Percentiles rank a stretch among this genome's conserved stretches.
phyloP scores from a whole-genome alignment of 352 stramenopile species.

The Phytophthora sp. region DNA sequence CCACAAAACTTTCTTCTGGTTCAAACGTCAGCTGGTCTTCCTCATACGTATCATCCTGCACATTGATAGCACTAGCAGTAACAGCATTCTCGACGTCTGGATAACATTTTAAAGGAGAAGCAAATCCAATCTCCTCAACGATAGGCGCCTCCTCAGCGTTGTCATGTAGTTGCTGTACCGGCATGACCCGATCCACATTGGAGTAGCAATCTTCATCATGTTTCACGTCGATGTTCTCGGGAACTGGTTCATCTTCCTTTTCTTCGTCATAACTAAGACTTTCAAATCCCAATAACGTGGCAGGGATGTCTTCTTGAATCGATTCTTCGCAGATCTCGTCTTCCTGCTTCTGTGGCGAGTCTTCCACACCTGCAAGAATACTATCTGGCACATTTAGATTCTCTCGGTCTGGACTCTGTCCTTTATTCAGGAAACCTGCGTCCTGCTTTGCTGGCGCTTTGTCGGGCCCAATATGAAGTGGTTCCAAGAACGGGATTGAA shows the following conservation, averaged over 20 bases:
- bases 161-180: neutral
- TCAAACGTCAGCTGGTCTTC: conserved; percentile 29
- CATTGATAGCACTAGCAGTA: neutral
- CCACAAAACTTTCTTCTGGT: conserved; percentile 18
- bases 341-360: conserved; percentile 20
- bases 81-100: no score
- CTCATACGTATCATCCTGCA: conserved; percentile 26
- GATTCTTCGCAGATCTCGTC: conserved; percentile 34
- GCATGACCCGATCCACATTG: neutral
- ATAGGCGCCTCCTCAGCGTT: conserved; percentile 15
- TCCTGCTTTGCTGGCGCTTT: conserved; percentile 29
- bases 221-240: conserved; percentile 25
- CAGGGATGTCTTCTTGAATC: conserved; percentile 33
- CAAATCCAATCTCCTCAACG: conserved; percentile 27
- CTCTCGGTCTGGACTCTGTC: neutral
- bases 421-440: neutral
- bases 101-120: conserved; percentile 12
- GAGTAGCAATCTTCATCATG: conserved; percentile 9
- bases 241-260: conserved; percentile 26
- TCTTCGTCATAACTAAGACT: conserved; percentile 1
- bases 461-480: conserved; percentile 18
- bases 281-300: neutral
- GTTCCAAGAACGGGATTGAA: conserved; percentile 25
- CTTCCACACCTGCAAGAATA: conserved; percentile 4
- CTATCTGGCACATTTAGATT: conserved; percentile 1